Conservation (phyloP, 768 basidiomycete species). For the Russula sp. region DNA sequence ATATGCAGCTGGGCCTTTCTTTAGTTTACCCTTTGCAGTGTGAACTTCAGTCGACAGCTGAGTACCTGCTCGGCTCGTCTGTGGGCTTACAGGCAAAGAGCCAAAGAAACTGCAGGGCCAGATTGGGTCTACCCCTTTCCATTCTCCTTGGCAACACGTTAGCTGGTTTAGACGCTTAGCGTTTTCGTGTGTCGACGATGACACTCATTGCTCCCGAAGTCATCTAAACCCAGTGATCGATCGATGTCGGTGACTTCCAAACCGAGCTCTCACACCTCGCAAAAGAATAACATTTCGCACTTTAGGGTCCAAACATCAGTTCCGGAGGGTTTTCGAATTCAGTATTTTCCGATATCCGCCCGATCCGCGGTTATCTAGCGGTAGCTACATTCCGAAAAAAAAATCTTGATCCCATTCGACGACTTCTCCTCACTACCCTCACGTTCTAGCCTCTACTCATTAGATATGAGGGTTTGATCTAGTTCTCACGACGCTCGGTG, state of each 20-base stretch:
- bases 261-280: not conserved
- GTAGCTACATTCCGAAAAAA: not conserved
- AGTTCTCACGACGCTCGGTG: conserved; percentile 19
- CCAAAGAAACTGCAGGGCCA: conserved; percentile 2
- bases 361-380: conserved; percentile 15
- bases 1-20: not conserved
- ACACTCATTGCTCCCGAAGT: conserved; percentile 2
- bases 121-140: conserved; percentile 5
- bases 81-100: not conserved
- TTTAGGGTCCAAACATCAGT: not conserved
- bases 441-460: not conserved
- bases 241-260: conserved; percentile 12
- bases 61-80: not conserved
- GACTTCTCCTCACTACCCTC: conserved; percentile 8
- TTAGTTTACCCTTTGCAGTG: not conserved
- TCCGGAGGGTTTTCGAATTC: not conserved
- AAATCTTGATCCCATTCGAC: conserved; percentile 1
- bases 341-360: not conserved
- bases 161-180: conserved; percentile 10
- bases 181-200: conserved; percentile 3
- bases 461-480: conserved; percentile 18
- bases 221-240: conserved; percentile 6
- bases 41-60: not conserved
- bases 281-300: conserved; percentile 2
- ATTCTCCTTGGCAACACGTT: conserved; percentile 12